These are phyloP conservation scores for Pythium periplocum DNA, from an alignment of 352 stramenopile genomes.

Conservation along the genomic window DNA sequence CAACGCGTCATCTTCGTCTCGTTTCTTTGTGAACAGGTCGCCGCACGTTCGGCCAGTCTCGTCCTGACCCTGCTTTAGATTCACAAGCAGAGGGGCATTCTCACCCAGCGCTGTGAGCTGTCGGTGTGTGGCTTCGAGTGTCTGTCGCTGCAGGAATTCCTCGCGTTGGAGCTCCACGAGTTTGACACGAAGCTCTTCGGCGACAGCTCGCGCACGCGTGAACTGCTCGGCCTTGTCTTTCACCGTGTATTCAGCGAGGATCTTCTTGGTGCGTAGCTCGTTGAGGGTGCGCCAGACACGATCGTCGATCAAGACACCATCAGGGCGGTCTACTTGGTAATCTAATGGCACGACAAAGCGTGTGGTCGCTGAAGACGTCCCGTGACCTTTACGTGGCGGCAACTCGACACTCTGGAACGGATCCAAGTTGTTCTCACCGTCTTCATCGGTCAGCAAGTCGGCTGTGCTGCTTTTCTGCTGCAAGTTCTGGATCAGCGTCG, in stretches of 20 bases:
- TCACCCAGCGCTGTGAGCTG: slow-evolving; percentile 34
- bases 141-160: slow-evolving; percentile 21
- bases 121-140: slow-evolving; percentile 7
- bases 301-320: slow-evolving; percentile 59
- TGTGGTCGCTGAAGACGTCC: slow-evolving; percentile 3
- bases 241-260: slow-evolving; percentile 47
- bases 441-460: neutral
- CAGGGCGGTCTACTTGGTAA: slow-evolving; percentile 59
- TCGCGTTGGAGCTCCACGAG: slow-evolving; percentile 34
- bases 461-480: slow-evolving; percentile 13
- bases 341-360: slow-evolving; percentile 61
- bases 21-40: slow-evolving; percentile 23
- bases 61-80: slow-evolving; percentile 90
- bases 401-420: slow-evolving; percentile 56
- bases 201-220: slow-evolving; percentile 33
- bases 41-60: slow-evolving; percentile 34
- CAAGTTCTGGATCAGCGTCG: slow-evolving; percentile 29
- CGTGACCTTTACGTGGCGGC: slow-evolving; percentile 2
- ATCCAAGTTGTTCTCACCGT: slow-evolving; percentile 45
- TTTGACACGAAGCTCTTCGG: slow-evolving; percentile 46
- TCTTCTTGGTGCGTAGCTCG: slow-evolving; percentile 54
- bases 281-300: slow-evolving; percentile 65
- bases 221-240: slow-evolving; percentile 55
- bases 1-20: slow-evolving; percentile 31
- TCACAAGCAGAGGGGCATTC: slow-evolving; percentile 79